Conservation (phyloP, 495 filamentous ascomycete species). For the Sordaria brevicollis region DNA sequence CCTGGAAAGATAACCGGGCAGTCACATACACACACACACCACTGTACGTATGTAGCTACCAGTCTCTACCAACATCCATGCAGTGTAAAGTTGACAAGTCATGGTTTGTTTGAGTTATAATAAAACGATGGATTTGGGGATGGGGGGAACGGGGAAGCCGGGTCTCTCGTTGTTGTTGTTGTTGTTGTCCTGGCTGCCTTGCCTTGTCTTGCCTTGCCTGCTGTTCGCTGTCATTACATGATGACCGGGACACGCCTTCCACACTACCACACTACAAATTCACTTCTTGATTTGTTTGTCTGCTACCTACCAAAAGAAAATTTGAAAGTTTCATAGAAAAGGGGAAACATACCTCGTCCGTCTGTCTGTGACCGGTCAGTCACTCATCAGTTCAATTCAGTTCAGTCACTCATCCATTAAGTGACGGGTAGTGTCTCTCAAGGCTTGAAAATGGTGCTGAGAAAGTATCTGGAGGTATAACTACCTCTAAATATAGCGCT, state of each 20-base stretch:
- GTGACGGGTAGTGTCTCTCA: background rate
- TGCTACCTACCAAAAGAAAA: background rate
- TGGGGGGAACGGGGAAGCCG: background rate
- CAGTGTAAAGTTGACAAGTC: background rate
- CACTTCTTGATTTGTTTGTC: background rate
- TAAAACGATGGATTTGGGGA: background rate
- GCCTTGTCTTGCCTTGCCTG: too few relatives aligned
- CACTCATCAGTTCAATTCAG: too few relatives aligned
- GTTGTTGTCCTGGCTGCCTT: too few relatives aligned
- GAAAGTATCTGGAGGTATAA: background rate
- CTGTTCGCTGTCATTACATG: background rate
- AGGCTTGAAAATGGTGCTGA: background rate
- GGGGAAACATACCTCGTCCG: background rate
- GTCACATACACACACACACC: too few relatives aligned
- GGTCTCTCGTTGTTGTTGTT: background rate
- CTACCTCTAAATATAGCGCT: background rate
- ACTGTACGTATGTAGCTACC: background rate
- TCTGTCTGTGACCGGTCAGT: background rate
- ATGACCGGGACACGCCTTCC: too few relatives aligned
- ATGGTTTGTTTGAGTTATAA: background rate
- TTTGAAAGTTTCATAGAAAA: background rate
- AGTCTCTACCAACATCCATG: background rate
- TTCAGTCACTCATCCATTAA: background rate
- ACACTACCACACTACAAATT: too few relatives aligned
- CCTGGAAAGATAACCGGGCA: background rate